A percentile compares a stretch with the other conserved stretches of the same genome.
Evolutionary conservation across 2,329 filamentous ascomycete genomes (phyloP).

Genomic region (Escovopsis sp.): DNA sequence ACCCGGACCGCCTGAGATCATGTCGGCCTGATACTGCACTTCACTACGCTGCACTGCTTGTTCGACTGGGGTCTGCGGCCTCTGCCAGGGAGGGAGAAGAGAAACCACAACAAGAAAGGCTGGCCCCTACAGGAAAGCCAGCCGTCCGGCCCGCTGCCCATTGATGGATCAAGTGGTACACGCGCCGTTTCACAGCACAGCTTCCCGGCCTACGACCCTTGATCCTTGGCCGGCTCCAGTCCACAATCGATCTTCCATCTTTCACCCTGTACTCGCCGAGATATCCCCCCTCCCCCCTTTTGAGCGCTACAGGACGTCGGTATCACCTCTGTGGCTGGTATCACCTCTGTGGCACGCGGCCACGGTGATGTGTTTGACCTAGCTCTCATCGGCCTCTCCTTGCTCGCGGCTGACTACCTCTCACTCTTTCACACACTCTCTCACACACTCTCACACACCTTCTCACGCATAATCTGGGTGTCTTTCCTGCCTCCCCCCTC

Average conservation of each 20-base stretch:
- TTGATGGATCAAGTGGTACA: conserved; percentile 2
- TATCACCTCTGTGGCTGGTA: conserved; percentile 2
- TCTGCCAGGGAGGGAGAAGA: no score
- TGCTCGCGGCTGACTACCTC: no score
- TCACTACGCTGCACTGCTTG: not conserved
- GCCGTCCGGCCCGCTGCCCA: not conserved
- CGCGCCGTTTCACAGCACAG: not conserved
- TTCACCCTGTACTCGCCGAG: conserved; percentile 6
- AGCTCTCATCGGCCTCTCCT: not conserved
- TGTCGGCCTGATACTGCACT: conserved; percentile 1
- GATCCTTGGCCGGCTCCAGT: no score
- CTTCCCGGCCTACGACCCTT: not conserved
- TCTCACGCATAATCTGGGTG: no score
- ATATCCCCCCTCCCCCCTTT: not conserved
- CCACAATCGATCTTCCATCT: not conserved
- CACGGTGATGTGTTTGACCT: not conserved
- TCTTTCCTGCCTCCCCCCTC: not conserved
- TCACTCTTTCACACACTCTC: not conserved
- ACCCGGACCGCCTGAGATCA: conserved; percentile 1
- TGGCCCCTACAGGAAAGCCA: not conserved
- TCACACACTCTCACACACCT: no score
- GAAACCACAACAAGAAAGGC: no score
- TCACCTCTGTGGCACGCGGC: conserved; percentile 1
- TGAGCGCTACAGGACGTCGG: not conserved
- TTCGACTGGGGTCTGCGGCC: not conserved